Evolutionary conservation across 2,329 filamentous ascomycete genomes (phyloP).

Genomic region (Stemphylium vesicarium): DNA sequence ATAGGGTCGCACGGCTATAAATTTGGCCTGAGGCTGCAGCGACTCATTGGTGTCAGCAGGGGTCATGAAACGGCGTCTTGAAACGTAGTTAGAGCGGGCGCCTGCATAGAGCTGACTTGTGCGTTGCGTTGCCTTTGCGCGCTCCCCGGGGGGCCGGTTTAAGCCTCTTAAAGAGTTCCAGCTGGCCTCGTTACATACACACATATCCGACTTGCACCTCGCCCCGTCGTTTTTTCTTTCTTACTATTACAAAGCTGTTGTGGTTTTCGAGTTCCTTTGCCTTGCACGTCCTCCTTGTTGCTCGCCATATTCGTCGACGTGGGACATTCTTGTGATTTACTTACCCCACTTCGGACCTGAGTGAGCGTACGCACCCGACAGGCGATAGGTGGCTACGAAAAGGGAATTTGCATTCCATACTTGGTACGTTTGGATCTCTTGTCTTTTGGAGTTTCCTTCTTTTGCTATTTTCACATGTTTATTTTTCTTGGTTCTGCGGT

Average conservation of each 20-base stretch:
- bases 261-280: neutral
- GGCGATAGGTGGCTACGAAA: too few species aligned
- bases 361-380: neutral
- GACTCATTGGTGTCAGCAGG: constrained; percentile 41
- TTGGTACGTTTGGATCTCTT: constrained; percentile 9
- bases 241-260: constrained; percentile 5
- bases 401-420: neutral
- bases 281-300: too few species aligned
- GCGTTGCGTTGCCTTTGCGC: neutral
- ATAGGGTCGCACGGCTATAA: neutral
- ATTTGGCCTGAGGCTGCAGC: constrained; percentile 29
- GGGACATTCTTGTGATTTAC: neutral
- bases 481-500: neutral
- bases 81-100: constrained; percentile 43
- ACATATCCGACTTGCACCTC: constrained; percentile 25
- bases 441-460: neutral
- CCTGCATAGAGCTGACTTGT: constrained; percentile 42
- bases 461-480: neutral
- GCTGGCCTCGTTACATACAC: constrained; percentile 20
- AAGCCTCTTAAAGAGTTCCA: constrained; percentile 29
- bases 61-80: constrained; percentile 46
- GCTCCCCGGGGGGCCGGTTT: neutral
- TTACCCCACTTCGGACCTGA: constrained; percentile 8
- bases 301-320: too few species aligned
- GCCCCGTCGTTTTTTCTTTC: constrained; percentile 17